Base-by-base conservation (phyloP, 1,284 basidiomycete species). In the Ganoderma sinense region DNA sequence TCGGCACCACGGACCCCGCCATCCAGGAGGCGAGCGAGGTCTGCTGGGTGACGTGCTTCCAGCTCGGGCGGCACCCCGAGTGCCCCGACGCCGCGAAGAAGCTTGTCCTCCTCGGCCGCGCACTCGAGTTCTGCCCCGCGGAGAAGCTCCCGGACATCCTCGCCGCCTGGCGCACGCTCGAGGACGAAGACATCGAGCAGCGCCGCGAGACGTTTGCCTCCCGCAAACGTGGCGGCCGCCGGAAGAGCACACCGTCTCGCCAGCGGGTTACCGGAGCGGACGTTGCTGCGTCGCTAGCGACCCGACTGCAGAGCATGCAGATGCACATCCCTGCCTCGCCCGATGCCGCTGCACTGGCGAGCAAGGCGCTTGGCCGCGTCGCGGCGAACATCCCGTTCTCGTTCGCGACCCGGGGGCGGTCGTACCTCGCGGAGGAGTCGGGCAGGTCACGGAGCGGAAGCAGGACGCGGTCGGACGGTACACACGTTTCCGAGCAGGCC, bases 1-100 rank as follows among this genome's bases (percentile, higher is more conserved):
- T 76, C 29, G 80, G 81, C 23, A 69, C 81, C 2, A 84, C 85
- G 53, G 85, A 89, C 69, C 80, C 84, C 14, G 81, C 85, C 70
- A 75, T 88, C 33, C 81, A 85, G 41, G 89, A 93, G 68, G 93
- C 93, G 4, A 87, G 86, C 59, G 92, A 95, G 75, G 91, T 95
- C 31, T 94, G 92, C 75, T 97, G 95, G 95, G 88, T 93, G 26
- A 90, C 91, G 2, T 96, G 94, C 78, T 95, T 91, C 81, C 92
- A 94, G 79, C 88, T 98, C 2, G 96, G 95, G 18, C 88, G 91
- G 65, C 92, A 95, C 74, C 84, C 88, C 18, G 94, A 94, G 75
- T 96, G 92, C 75, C 78, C 85, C 1, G 91, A 96, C 73, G 81
- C 88, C 4, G 81, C 85, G 16, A 88, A 90, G 75, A 94, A 93